Base-by-base conservation (phyloP, 192 early-diverging fungal species). In the Ambispora gerdemannii region DNA sequence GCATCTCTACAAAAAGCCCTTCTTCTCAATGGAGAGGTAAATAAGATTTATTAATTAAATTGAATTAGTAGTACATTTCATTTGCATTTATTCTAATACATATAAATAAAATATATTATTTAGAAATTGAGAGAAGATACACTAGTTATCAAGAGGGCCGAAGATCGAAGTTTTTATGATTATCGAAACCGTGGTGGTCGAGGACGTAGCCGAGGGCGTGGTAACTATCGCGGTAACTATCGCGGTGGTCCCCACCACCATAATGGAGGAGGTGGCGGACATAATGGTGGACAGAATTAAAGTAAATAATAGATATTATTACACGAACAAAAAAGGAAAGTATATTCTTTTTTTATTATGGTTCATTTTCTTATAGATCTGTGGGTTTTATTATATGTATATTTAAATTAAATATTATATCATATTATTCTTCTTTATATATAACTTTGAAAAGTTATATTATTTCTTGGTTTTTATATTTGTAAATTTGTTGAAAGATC, bases 21-120 rank as follows among this genome's bases (percentile, higher is more conserved):
- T 2, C 50, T 20, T 28, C 38, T 69, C 8, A 56, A 43, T 69
- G 67, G 67, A n/a, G 51, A 56, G 67, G 67, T 69, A 35, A 28
- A 20, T 56, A 67, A 13, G 15, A 43, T 15, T 43, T 10, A 10
- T 15, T 43, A 6, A 43, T 43, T 43, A 15, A 43, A 43, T 43
- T 6, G 6, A 43, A 43, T 43, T 15, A n/a, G n/a, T n/a, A n/a
- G n/a, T n/a, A n/a, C n/a, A n/a, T n/a, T n/a, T n/a, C n/a, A n/a
- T n/a, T n/a, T n/a, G n/a, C n/a, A n/a, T n/a, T n/a, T n/a, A n/a
- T 43, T 10, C 38, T 10, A 43, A 43, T 43, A 43, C 6, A 10
- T 43, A 43, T 43, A 10, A 6, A 43, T 6, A 43, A 10, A 6
- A 6, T 43, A 6, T 43, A 10, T 43, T 10, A 10, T 10, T 43